Evolutionary conservation across 495 filamentous ascomycete genomes (phyloP), one percentile per base, ranked within the genome.

Genomic region (Penicillium argentinense): DNA sequence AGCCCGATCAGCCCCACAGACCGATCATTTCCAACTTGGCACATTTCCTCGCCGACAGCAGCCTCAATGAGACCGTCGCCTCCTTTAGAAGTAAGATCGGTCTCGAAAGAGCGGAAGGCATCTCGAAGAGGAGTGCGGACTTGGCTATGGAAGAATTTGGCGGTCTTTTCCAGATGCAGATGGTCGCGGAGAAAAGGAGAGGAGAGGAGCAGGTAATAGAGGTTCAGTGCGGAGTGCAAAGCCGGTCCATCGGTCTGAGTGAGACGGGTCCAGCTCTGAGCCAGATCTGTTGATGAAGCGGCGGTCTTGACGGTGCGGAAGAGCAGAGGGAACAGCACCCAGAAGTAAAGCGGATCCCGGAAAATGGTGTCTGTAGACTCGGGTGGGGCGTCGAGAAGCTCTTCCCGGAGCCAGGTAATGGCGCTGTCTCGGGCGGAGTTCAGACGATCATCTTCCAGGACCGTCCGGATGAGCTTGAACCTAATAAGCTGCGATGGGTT

Each of bases 361-460:
- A 72, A 63, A 13, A 65, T 43, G 26, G 46, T 63, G 18, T 54
- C 39, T 16, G 55, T 32, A 5, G 63, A 39, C 46, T 52, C 56
- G 18, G 54, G 42, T 14, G 81, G 71, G 17, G 69, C 65, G 11
- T 45, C 39, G 5, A 92, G 69, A 2, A 92, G 78, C 62, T 96
- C 92, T 39, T 91, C 83, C 60, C 91, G 91, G 3, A 97, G 69
- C 88, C 95, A 97, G 18, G 80, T 78, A 9, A 97, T 79, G 1
- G 91, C 91, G 42, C 81, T 84, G 11, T 86, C 90, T 53, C 89
- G 90, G 33, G 93, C 76, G 2, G 86, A 78, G 18, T 82, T 88
- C 5, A 85, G 83, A 7, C 51, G 47, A 53, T 85, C 87, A 50
- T 95, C 81, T 63, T 93, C 85, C 21, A 97, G 73, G 3, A 92